Base-by-base conservation (phyloP, 768 basidiomycete genomes). In the Cantharellus anzutake region DNA sequence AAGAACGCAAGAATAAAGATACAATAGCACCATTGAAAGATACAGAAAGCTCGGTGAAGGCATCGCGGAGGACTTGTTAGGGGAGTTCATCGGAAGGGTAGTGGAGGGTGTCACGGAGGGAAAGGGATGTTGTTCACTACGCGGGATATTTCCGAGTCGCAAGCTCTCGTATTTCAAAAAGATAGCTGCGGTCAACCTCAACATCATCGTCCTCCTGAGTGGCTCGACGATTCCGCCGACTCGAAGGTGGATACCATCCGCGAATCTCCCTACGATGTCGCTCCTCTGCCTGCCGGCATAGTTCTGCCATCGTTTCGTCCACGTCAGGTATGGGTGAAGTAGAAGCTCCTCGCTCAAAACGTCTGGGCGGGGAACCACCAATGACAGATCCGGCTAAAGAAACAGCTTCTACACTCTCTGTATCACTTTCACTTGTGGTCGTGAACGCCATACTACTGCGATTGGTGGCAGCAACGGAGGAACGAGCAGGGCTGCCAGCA, bases 191-290 rank as follows among this genome's bases (percentile, higher is more conserved):
- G 66, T 83, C 81, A 41, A 77, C 73, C 59, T 77, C 74, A 20
- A 67, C 62, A 65, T 66, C 58, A 59, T 41, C 52, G 64, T 67
- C 61, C 51, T 50, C 63, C 38, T 41, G 41, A 35, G 63, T 39
- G 63, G 66, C 56, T 42, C 40, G 37, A 42, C 52, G 56, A 4
- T 40, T 38, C 44, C 38, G 29, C 51, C 58, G 51, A 3, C 53
- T 58, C 42, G 66, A 65, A 29, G 11, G 44, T 41, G 64, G 64
- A 38, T 70, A 70, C 92, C 90, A 94, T 3, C 86, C 86, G 64
- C 80, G 84, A 77, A 91, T 85, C 71, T 96, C 92, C 34, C 69
- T 70, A 56, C 79, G 79, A 72, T 96, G 91, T 57, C 89, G 78
- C 67, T 82, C 81, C 69, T 92, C 90, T 4, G 90, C 91, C 7